phyloP scores from a whole-genome alignment of 768 basidiomycete species.

The Mycena sanguinolenta region DNA sequence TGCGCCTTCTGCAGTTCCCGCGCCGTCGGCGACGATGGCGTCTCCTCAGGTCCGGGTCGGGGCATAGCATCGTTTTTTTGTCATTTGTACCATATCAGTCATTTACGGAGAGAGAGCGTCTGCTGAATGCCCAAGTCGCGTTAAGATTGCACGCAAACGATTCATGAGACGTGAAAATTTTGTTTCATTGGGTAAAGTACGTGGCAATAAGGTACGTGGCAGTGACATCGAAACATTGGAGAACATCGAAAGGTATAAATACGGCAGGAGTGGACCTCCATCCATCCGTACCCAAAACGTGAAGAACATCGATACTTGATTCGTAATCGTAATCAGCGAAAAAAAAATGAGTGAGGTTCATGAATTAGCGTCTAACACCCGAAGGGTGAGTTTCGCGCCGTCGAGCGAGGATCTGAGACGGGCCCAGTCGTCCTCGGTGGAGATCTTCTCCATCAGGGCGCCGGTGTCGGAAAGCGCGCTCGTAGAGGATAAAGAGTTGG shows the following conservation, averaged over 20 bases:
- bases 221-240: not conserved
- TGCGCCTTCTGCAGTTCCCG: constrained; percentile 65
- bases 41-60: constrained; percentile 40
- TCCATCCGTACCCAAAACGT: constrained; percentile 23
- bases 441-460: constrained; percentile 59
- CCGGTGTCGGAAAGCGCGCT: constrained; percentile 39
- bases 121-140: no score
- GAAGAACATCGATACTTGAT: not conserved
- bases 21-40: constrained; percentile 17
- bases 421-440: constrained; percentile 74
- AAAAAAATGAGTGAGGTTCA: not conserved
- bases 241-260: constrained; percentile 28
- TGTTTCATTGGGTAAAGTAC: no score
- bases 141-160: no score
- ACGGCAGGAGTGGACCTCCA: constrained; percentile 7
- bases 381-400: constrained; percentile 68
- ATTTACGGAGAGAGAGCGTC: not conserved
- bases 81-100: constrained; percentile 13
- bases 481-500: constrained; percentile 51
- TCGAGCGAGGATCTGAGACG: constrained; percentile 57
- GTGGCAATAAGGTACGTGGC: no score
- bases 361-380: constrained; percentile 59
- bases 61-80: constrained; percentile 21
- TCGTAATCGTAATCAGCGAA: not conserved
- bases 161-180: no score